Base-by-base conservation (phyloP, 2,329 filamentous ascomycete genomes). In the Fusarium haematococcum region DNA sequence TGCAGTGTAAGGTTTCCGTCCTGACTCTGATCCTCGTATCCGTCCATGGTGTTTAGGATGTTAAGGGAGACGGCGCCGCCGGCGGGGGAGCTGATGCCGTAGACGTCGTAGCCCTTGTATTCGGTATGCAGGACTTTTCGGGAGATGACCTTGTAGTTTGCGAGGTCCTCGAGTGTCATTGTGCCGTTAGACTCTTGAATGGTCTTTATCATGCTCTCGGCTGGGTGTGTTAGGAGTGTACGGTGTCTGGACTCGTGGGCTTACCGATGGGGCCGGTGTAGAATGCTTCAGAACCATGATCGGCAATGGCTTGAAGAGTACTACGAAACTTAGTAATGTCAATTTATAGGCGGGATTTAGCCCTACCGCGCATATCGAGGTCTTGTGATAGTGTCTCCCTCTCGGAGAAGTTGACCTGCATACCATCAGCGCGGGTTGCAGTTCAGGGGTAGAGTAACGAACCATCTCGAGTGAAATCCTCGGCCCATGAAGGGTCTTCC, bases 391-490 rank as follows among this genome's bases (percentile, higher is more conserved):
- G 83, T 92, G 58, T 97, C 94, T 20, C 94, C 94, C 4, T 95
- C 83, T 20, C 88, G 85, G 0, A 98, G 77, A 4, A 94, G 85
- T 0, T 88, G 92, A 5, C 95, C 85, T 86, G 39, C 6, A 39
- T 63, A 64, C 33, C 11, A 39, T 76, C 27, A 73, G 59, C 27
- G 13, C 33, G 20, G 25, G 13, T 59, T 30, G 9, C 6, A 18
- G 18, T 11, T 10, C 7, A 30, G 16, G 20, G 10, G 20, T 14
- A 10, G 9, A 25, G 35, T 33, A 23, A 58, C 71, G 20, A 66
- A 85, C 86, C 96, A 69, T 95, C 91, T 0, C 95, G 95, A 3
- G 95, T 95, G 84, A 98, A 98, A 80, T 98, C 96, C 57, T 93
- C 82, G 0, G 95, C 94, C 93, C 95, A 98, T 5, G 91, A 89